Evolutionary conservation across 306 rosid species (phyloP).

Genomic region (Corylus americana): DNA sequence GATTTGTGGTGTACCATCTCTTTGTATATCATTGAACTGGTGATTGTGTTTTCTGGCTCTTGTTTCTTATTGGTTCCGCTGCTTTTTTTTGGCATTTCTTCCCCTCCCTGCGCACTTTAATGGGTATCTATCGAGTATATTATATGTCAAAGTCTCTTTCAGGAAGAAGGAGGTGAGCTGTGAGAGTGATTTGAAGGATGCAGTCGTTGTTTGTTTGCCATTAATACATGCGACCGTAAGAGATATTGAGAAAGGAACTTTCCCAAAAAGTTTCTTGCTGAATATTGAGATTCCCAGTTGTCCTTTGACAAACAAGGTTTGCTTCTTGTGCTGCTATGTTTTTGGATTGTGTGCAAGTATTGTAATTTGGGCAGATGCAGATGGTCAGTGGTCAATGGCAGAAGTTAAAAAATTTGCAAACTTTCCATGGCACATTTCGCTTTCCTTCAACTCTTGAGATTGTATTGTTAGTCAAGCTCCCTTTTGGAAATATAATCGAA

Average conservation of each 20-base stretch:
- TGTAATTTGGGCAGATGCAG: neutral
- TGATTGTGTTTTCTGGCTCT: slow-evolving; percentile 21
- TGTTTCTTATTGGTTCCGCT: neutral
- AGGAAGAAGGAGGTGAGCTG: slow-evolving; percentile 50
- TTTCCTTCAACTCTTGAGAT: neutral
- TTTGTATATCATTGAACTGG: slow-evolving; percentile 56
- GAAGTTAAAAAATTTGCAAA: too few species aligned
- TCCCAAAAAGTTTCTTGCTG: slow-evolving; percentile 52
- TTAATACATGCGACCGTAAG: slow-evolving; percentile 42
- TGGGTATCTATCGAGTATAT: neutral
- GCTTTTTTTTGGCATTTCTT: neutral
- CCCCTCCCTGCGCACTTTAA: neutral
- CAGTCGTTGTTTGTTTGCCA: slow-evolving; percentile 42
- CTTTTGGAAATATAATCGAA: neutral
- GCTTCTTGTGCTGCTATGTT: slow-evolving; percentile 12
- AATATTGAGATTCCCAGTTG: slow-evolving; percentile 52
- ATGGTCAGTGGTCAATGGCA: neutral
- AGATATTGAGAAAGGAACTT: slow-evolving; percentile 43
- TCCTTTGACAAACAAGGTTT: slow-evolving; percentile 52
- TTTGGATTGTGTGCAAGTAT: neutral
- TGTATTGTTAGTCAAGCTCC: neutral
- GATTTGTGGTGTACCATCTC: slow-evolving; percentile 52
- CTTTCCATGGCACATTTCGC: neutral
- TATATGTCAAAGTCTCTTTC: neutral
- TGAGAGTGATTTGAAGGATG: slow-evolving; percentile 50